These are phyloP conservation scores for Pontederia crassipes DNA, from an alignment of 176 grass and related monocot species.

Conservation along the genomic window DNA sequence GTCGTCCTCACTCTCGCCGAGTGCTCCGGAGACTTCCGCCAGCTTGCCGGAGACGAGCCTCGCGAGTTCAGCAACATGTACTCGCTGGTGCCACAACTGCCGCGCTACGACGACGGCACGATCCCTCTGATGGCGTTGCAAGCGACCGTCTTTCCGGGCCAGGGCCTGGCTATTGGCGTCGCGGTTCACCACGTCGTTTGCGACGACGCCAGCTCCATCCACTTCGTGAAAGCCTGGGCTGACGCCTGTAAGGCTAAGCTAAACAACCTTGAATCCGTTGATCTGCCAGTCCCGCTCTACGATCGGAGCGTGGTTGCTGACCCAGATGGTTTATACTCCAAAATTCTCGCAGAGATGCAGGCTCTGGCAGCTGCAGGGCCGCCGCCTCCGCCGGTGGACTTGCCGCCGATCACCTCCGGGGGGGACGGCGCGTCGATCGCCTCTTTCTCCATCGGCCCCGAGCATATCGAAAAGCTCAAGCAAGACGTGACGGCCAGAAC, in stretches of 20 bases:
- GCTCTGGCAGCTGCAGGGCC: constrained; percentile 37
- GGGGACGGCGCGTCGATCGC: constrained; percentile 33
- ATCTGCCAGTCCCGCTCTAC: constrained; percentile 29
- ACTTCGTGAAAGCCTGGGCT: constrained; percentile 81
- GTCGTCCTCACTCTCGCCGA: constrained; percentile 49
- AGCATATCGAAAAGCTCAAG: constrained; percentile 64
- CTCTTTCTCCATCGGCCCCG: constrained; percentile 48
- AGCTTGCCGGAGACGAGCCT: constrained; percentile 32
- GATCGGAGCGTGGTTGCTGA: constrained; percentile 45
- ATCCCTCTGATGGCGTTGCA: constrained; percentile 57
- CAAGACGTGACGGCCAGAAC: constrained; percentile 24
- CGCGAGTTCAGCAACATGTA: constrained; percentile 33
- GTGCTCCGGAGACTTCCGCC: constrained; percentile 50
- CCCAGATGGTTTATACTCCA: constrained; percentile 43
- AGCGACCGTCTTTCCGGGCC: constrained; percentile 54
- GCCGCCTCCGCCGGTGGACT: constrained; percentile 16
- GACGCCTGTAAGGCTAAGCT: constrained; percentile 13
- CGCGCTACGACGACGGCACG: constrained; percentile 14
- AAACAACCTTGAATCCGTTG: not conserved
- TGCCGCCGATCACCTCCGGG: constrained; percentile 14
- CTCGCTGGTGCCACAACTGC: constrained; percentile 54
- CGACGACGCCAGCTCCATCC: constrained; percentile 86
- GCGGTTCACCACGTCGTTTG: constrained; percentile 85
- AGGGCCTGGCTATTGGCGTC: constrained; percentile 50
- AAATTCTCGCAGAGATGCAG: constrained; percentile 77